Percentiles rank a stretch among this genome's conserved stretches.
These are phyloP conservation scores for Coemansia sp. DNA, from an alignment of 192 early-diverging fungal species.

Conservation along the genomic window DNA sequence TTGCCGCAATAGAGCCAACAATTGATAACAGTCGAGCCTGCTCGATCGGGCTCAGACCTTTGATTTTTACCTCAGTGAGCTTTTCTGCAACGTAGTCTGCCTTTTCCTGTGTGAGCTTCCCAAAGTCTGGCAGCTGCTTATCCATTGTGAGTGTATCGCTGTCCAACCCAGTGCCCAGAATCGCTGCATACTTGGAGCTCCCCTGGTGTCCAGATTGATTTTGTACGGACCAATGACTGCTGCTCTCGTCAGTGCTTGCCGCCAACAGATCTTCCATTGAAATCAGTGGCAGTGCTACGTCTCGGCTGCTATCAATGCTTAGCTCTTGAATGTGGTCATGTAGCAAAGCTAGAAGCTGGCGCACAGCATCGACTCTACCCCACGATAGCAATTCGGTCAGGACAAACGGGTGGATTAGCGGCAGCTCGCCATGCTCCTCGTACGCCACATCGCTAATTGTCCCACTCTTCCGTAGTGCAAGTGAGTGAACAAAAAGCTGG, in stretches of 20 bases:
- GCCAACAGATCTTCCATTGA: conserved; percentile 11
- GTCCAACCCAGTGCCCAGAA: conserved; percentile 16
- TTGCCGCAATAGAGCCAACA: conserved; percentile 61
- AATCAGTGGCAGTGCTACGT: conserved; percentile 27
- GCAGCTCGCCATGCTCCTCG: conserved; percentile 49
- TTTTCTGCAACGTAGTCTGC: conserved; percentile 42
- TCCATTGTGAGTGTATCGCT: conserved; percentile 10
- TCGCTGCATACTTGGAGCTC: conserved; percentile 25
- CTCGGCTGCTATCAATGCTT: conserved; percentile 19
- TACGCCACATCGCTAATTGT: conserved; percentile 33
- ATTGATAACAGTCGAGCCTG: conserved; percentile 75
- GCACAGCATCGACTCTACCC: conserved; percentile 40
- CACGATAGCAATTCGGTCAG: conserved; percentile 53
- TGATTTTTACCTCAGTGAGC: conserved; percentile 45
- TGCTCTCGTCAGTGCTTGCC: too few species aligned
- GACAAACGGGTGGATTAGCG: conserved; percentile 44
- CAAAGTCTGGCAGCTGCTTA: conserved; percentile 25
- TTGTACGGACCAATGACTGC: background rate
- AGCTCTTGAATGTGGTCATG: conserved; percentile 46
- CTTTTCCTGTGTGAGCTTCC: conserved; percentile 41
- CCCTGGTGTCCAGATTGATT: too few species aligned
- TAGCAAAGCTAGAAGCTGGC: conserved; percentile 30
- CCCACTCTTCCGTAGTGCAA: conserved; percentile 14
- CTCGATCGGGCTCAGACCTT: conserved; percentile 63
- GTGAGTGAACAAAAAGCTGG: conserved; percentile 32